Base-by-base conservation (phyloP, 148 eudicot genomes). In the Rhododendron kiyosumense region DNA sequence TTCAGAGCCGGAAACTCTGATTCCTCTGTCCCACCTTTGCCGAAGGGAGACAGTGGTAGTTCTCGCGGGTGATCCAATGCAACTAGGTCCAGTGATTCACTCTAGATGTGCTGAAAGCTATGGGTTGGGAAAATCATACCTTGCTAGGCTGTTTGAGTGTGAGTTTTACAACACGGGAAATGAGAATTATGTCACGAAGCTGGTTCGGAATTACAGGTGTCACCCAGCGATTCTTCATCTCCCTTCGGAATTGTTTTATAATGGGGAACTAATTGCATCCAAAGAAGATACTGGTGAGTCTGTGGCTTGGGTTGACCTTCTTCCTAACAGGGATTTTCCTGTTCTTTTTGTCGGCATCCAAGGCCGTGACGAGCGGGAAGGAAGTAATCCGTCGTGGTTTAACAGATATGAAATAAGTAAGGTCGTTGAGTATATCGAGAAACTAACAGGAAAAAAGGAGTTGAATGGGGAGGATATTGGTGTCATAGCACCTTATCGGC, bases 21-120 rank as follows among this genome's bases (percentile, higher is more conserved):
- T 97, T 87, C 98, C 99, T 38, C 83, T 97, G 7, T 93, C 99
- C 54, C 88, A 92, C 69, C 93, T 95, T 84, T 88, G 89, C 81
- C 61, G 54, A 18, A 85, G 88, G 46, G 85, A 86, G 24, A 93
- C 98, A 0, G 95, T 93, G 46, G 91, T 95, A 76, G 96, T 94
- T 86, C 96, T 97, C 84, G 99, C 99, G 54, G 99, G 99, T 63
- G 99, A 97, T 82, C 99, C 98, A 0, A 87, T 89, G 93, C 99
- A 97, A 83, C 89, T 97, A 6, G 99, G 99, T 54, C 99, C 99
- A 12, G 96, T 97, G 48, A 86, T 97, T 32, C 91, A 88, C 86
- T 97, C 99, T 3, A 88, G 79, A 71, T 89, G 87, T 61, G 98
- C 98, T 71, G 96, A 92, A 86, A 76, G 17, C 2, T 86, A 78